Evolutionary conservation across 805 yeast genomes (phyloP).

Genomic region (Metschnikowia lochheadii): DNA sequence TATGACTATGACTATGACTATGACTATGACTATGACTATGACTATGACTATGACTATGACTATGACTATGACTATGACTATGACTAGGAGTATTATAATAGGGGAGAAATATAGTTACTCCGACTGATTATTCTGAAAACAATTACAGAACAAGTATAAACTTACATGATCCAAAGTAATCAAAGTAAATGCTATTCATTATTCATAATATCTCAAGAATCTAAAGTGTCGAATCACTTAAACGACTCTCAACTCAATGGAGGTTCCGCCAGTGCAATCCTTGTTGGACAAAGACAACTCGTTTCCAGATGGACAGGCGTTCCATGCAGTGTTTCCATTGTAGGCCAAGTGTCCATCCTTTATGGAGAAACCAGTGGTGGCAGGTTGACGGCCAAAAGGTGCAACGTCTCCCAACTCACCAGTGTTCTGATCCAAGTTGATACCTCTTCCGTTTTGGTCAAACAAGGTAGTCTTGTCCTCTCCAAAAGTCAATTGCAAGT

Average conservation of each 20-base stretch:
- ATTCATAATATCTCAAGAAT: not conserved
- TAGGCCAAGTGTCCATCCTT: conserved; percentile 33
- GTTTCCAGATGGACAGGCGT: conserved; percentile 35
- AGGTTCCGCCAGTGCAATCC: conserved; percentile 28
- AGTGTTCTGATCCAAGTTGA: conserved; percentile 25
- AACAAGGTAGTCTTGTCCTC: conserved; percentile 11
- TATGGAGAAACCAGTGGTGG: conserved; percentile 40
- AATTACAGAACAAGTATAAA: no score
- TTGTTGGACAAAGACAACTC: conserved; percentile 20
- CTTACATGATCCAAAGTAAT: no score
- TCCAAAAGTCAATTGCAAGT: conserved; percentile 8
- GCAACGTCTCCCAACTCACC: conserved; percentile 33
- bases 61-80: no score
- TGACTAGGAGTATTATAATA: no score
- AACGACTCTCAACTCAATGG: conserved; percentile 23
- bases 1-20: no score
- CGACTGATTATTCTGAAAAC: no score
- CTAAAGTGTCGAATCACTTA: not conserved
- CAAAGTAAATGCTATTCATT: not conserved
- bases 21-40: no score
- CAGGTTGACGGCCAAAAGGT: conserved; percentile 28
- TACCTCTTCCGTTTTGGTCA: conserved; percentile 29
- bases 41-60: no score
- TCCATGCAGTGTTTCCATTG: conserved; percentile 32
- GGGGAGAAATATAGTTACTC: no score